Evolutionary conservation across 2,329 filamentous ascomycete genomes (phyloP), one percentile per base, ranked within the genome.

Genomic region (Ceratocystiopsis sp.): DNA sequence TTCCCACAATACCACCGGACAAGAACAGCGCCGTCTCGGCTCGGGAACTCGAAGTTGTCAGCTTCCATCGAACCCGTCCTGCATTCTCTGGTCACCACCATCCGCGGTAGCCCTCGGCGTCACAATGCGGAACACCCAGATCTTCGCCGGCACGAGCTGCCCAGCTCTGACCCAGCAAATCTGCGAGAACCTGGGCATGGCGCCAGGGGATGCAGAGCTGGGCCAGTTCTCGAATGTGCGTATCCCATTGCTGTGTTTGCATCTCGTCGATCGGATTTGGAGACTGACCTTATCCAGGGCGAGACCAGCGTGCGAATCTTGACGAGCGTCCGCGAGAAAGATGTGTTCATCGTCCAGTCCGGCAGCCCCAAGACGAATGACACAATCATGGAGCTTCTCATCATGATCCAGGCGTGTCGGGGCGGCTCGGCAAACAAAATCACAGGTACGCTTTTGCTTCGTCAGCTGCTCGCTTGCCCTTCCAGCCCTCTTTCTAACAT

Each of bases 381-480:
- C 65, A 93, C 85, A 56, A 86, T 98, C 58, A 95, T 98, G 86
- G 91, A 98, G 70, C 73, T 98, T 58, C 74, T 98, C 58, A 96
- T 98, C 63, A 93, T 98, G 84, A 95, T 96, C 55, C 91, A 84
- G 51, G 91, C 91, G 53, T 98, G 91, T 73, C 96, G 95, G 64
- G 87, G 91, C 57, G 91, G 89, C 51, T 96, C 91, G 43, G 84
- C 91, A 49, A 94, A 87, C 67, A 93, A 91, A 56, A 83, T 96
- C 58, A 96, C 89, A 54, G 89, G 89, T 94, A 25, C 15, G 46
- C 43, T 33, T 42, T 19, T 6, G 19, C 17, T 15, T 32, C 15
- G 12, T 33, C 7, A 4, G 42, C 37, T 16, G 19, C 8, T n/a
- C 6, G 21, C 14, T 35, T 3, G 1, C 8, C 25, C 8, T 35